Percentiles rank a stretch among this genome's conserved stretches.
These are phyloP conservation scores for Astrocystis sublimbata DNA, from an alignment of 495 filamentous ascomycete genomes.

Conservation along the genomic window DNA sequence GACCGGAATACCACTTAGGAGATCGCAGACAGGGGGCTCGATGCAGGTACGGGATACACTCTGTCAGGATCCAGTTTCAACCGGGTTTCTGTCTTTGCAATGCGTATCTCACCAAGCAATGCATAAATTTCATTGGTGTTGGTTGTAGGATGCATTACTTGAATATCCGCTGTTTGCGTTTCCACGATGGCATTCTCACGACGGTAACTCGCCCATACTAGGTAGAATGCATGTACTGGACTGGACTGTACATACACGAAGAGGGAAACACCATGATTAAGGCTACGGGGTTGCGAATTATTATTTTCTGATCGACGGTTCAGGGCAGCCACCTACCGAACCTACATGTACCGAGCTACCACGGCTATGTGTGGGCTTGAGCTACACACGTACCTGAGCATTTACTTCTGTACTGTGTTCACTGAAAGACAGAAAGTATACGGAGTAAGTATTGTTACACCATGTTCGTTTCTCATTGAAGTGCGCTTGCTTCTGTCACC, in stretches of 20 bases:
- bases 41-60: constrained; percentile 17
- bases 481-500: no score
- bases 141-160: background rate
- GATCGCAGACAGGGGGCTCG: constrained; percentile 12
- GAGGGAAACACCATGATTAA: background rate
- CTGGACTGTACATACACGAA: background rate
- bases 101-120: background rate
- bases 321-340: no score
- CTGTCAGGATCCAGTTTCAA: constrained; percentile 2
- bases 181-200: background rate
- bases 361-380: no score
- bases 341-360: no score
- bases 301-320: no score
- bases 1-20: constrained; percentile 7
- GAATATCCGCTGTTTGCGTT: no score
- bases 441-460: no score
- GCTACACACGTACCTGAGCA: no score
- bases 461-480: no score
- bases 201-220: background rate
- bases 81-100: background rate
- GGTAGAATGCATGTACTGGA: background rate
- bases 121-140: background rate
- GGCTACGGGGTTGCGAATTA: no score
- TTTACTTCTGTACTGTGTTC: no score
- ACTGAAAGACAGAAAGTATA: no score